phyloP scores from a whole-genome alignment of 768 basidiomycete genomes.

The Dioszegia crocea region DNA sequence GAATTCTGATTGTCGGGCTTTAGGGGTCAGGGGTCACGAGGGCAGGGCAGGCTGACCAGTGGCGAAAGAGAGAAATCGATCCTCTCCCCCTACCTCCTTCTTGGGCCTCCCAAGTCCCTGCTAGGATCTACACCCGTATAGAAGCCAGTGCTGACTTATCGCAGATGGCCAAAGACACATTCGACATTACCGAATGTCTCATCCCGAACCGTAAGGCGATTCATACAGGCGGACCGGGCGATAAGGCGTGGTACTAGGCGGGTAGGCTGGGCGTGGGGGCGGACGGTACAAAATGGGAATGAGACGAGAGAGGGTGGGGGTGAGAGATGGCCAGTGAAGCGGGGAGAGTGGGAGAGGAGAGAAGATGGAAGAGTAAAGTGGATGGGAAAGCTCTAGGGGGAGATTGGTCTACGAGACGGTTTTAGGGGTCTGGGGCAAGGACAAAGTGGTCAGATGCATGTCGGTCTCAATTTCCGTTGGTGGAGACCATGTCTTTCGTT shows the following conservation, averaged over 20 bases:
- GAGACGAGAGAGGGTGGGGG: background rate
- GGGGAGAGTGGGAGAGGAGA: no score
- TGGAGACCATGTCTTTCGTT: background rate
- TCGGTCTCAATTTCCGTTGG: background rate
- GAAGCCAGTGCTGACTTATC: background rate
- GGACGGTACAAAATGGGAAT: background rate
- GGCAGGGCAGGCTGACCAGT: no score
- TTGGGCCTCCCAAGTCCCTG: no score
- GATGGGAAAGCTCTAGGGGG: background rate
- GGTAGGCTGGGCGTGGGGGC: background rate
- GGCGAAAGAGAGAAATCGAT: no score
- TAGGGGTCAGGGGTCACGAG: no score
- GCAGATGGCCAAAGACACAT: constrained; percentile 81
- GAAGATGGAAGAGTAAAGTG: background rate
- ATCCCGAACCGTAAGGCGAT: constrained; percentile 66
- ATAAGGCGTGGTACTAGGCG: constrained; percentile 25
- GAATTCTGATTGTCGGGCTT: no score
- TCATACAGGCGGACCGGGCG: constrained; percentile 3
- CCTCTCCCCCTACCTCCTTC: no score
- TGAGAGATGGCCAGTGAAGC: no score
- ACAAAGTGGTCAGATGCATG: no score
- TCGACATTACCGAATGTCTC: constrained; percentile 67
- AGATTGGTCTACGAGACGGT: background rate
- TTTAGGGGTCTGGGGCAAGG: background rate
- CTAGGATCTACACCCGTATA: no score